Evolutionary conservation across 257 asterid genomes (phyloP).

Genomic region (Penstemon davidsonii): DNA sequence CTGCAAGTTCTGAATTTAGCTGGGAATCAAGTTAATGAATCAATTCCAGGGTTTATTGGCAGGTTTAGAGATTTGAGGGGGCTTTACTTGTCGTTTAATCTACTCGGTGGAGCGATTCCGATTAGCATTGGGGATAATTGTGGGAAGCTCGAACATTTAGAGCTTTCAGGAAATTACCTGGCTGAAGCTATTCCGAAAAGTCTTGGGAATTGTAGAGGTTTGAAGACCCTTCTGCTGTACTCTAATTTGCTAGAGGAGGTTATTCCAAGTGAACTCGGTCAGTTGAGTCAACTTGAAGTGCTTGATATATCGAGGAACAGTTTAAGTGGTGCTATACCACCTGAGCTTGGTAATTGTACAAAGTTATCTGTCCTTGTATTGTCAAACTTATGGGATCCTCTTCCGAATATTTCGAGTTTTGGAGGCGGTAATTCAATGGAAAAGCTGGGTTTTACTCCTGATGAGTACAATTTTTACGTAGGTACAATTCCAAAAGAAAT

Average conservation of each 20-base stretch:
- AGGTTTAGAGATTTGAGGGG: slow-evolving; percentile 57
- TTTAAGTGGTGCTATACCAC: slow-evolving; percentile 62
- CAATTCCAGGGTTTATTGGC: slow-evolving; percentile 54
- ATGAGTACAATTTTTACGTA: slow-evolving; percentile 70
- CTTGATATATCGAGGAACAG: slow-evolving; percentile 80
- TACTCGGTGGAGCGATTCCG: slow-evolving; percentile 63
- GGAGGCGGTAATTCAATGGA: slow-evolving; percentile 28
- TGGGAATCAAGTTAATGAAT: slow-evolving; percentile 72
- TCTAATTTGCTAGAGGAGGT: slow-evolving; percentile 68
- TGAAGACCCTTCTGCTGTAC: slow-evolving; percentile 60
- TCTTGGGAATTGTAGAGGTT: slow-evolving; percentile 58
- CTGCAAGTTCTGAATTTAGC: slow-evolving; percentile 67
- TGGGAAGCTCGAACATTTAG: slow-evolving; percentile 67
- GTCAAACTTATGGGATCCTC: slow-evolving; percentile 82
- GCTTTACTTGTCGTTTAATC: slow-evolving; percentile 78
- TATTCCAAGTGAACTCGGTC: slow-evolving; percentile 66
- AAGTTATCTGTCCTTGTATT: slow-evolving; percentile 60
- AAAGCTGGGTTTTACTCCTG: slow-evolving; percentile 39
- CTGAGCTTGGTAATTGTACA: slow-evolving; percentile 62
- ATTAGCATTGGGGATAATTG: slow-evolving; percentile 60
- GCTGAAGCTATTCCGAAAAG: slow-evolving; percentile 50
- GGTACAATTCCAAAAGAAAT: slow-evolving; percentile 63
- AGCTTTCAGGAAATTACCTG: slow-evolving; percentile 69
- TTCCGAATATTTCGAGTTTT: slow-evolving; percentile 40
- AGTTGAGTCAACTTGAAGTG: slow-evolving; percentile 61